These are phyloP conservation scores for Aspergillus bridgeri DNA, from an alignment of 495 filamentous ascomycete genomes.

Conservation along the genomic window DNA sequence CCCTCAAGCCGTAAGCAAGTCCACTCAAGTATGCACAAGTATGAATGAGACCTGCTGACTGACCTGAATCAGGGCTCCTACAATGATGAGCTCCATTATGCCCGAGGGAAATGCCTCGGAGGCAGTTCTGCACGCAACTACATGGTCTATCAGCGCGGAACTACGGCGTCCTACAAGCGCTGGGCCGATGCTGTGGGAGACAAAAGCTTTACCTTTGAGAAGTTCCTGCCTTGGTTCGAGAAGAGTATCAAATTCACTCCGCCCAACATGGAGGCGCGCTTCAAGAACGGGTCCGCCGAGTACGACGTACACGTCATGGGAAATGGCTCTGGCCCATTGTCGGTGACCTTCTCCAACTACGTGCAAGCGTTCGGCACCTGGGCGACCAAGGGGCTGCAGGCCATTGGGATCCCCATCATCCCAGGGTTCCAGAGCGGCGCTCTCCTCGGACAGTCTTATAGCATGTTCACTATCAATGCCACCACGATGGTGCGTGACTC, in stretches of 20 bases:
- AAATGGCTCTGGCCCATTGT: constrained; percentile 28
- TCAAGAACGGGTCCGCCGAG: constrained; percentile 29
- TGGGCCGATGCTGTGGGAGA: constrained; percentile 55
- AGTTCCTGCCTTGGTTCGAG: constrained; percentile 46
- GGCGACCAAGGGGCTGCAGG: constrained; percentile 23
- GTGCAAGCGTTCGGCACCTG: constrained; percentile 30
- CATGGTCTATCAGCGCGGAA: constrained; percentile 33
- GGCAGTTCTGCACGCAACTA: constrained; percentile 41
- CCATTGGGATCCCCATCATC: constrained; percentile 30
- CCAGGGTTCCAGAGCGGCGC: constrained; percentile 33
- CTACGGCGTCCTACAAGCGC: constrained; percentile 30
- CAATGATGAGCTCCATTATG: constrained; percentile 29
- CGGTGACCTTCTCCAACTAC: constrained; percentile 40
- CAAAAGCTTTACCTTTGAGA: constrained; percentile 40
- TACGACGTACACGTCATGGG: constrained; percentile 32
- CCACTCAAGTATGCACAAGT: no score
- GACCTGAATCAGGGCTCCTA: not conserved
- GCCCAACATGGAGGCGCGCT: constrained; percentile 25
- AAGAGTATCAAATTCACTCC: constrained; percentile 44
- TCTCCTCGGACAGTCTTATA: constrained; percentile 19
- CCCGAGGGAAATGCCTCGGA: constrained; percentile 41
- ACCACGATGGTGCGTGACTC: constrained; percentile 18
- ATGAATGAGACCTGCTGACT: no score
- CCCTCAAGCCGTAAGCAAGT: constrained; percentile 29
- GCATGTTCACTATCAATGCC: constrained; percentile 27